Percentiles rank a stretch among this genome's conserved stretches.
Evolutionary conservation across 306 rosid species (phyloP).

Genomic region (Cicer yamashitae): DNA sequence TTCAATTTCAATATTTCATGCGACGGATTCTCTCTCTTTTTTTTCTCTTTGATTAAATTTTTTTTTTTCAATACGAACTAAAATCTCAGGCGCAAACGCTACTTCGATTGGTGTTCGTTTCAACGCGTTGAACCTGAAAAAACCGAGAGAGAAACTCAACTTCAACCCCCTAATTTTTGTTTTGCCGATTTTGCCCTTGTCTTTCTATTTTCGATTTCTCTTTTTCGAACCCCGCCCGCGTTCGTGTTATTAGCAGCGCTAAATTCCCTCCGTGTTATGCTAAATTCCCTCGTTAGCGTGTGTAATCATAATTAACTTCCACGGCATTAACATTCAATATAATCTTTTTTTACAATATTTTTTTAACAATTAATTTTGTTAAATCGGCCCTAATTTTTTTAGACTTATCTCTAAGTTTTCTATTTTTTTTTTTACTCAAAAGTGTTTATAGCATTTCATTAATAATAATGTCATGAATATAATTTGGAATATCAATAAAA

Average conservation of each 20-base stretch:
- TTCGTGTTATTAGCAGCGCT: conserved; percentile 20
- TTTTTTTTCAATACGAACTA: background rate
- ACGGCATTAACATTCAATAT: too few relatives aligned
- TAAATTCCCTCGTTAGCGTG: conserved; percentile 31
- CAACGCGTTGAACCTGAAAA: conserved; percentile 41
- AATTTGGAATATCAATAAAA: too few relatives aligned
- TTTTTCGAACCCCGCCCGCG: conserved; percentile 7
- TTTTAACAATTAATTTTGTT: too few relatives aligned
- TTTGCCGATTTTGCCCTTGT: conserved; percentile 37
- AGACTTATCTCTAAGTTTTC: too few relatives aligned
- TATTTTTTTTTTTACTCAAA: too few relatives aligned
- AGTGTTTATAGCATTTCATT: too few relatives aligned
- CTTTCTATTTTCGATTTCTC: conserved; percentile 15
- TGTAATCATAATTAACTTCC: background rate
- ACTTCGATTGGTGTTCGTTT: conserved; percentile 37
- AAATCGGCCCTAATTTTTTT: too few relatives aligned
- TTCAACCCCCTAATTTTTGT: conserved; percentile 30
- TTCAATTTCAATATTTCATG: conserved; percentile 44
- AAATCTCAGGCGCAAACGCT: conserved; percentile 35
- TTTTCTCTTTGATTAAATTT: background rate
- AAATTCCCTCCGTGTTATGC: conserved; percentile 21
- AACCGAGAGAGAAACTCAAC: conserved; percentile 18
- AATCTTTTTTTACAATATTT: too few relatives aligned
- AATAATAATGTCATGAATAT: too few relatives aligned
- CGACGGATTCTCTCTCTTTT: conserved; percentile 29